These are phyloP conservation scores for Avena eriantha DNA, from an alignment of 176 grass and related monocot species.

Conservation along the genomic window DNA sequence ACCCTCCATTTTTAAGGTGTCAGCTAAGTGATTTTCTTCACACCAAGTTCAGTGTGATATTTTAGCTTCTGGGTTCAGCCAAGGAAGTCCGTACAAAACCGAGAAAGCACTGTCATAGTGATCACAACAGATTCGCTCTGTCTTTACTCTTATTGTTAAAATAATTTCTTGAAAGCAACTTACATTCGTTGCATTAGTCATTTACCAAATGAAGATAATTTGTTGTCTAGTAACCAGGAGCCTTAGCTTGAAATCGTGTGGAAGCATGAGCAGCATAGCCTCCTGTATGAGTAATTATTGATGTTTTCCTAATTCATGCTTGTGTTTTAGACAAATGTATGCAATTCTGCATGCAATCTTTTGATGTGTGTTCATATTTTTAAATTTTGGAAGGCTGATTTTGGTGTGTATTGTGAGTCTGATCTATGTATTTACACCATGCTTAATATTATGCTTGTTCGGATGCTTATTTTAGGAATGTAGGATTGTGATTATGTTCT, in stretches of 20 bases:
- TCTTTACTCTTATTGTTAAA: not conserved
- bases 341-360: not conserved
- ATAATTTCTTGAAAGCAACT: not conserved
- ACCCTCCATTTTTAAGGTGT: not conserved
- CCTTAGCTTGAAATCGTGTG: not conserved
- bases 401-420: not conserved
- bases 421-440: not conserved
- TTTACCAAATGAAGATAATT: not conserved
- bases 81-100: not conserved
- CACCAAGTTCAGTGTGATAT: not conserved
- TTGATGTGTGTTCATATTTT: not conserved
- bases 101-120: not conserved
- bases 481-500: not conserved
- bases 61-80: not conserved
- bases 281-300: not conserved
- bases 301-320: not conserved
- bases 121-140: not conserved
- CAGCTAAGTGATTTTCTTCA: not conserved
- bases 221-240: not conserved
- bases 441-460: not conserved
- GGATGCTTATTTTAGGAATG: not conserved
- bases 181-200: not conserved
- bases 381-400: not conserved
- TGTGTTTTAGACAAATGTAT: not conserved
- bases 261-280: not conserved